Conservation (phyloP, 2,329 filamentous ascomycete species). For the Aureobasidium sp. region DNA sequence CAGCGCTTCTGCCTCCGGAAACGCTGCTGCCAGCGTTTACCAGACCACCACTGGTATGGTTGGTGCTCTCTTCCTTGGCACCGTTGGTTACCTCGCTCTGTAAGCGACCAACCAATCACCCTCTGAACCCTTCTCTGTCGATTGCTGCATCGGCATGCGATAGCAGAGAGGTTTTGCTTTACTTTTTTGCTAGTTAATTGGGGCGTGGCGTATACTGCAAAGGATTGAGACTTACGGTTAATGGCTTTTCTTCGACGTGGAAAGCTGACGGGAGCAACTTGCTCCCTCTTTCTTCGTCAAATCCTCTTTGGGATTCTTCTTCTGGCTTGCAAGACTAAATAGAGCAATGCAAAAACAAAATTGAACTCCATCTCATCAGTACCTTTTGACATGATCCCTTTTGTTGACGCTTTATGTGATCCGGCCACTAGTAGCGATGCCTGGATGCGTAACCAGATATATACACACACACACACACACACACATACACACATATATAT, state of each 20-base stretch:
- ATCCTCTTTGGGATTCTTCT: neutral
- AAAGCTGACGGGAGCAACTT: neutral
- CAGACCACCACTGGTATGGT: neutral
- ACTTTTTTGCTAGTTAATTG: neutral
- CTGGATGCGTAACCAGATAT: too few species aligned
- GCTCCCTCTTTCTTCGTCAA: neutral
- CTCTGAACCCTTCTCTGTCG: neutral
- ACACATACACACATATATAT: too few species aligned
- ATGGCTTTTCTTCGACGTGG: neutral
- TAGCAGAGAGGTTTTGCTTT: neutral
- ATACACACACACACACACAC: too few species aligned
- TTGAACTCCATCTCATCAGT: neutral
- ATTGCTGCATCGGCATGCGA: neutral
- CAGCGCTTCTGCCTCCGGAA: neutral
- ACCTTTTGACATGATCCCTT: neutral
- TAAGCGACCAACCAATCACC: neutral
- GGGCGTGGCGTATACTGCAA: neutral
- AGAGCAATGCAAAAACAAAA: conserved; percentile 2
- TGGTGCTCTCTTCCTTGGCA: conserved; percentile 8
- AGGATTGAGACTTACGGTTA: neutral
- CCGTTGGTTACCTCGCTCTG: conserved; percentile 8
- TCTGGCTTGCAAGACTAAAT: neutral
- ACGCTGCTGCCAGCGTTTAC: neutral
- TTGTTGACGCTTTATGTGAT: too few species aligned
- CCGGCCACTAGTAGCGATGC: too few species aligned